Percentiles rank a stretch among this genome's conserved stretches.
phyloP scores from a whole-genome alignment of 768 basidiomycete genomes.

The Tricholoma flavovirens region DNA sequence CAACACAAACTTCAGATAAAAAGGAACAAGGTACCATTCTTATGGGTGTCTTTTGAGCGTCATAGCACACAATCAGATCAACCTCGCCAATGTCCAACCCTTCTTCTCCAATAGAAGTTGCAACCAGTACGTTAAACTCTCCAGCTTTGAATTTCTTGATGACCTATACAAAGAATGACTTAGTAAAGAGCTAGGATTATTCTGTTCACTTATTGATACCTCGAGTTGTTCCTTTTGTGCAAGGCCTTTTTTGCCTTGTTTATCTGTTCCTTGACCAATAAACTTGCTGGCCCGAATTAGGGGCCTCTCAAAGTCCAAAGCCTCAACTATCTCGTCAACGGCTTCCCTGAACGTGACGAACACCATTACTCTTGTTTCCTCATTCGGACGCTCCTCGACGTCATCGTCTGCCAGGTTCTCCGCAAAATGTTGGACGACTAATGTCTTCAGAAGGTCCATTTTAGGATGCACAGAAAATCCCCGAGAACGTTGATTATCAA shows the following conservation, averaged over 20 bases:
- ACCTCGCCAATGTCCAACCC: conserved; percentile 98
- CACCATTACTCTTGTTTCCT: conserved; percentile 81
- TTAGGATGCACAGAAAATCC: conserved; percentile 81
- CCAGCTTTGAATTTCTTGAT: conserved; percentile 85
- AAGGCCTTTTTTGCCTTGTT: conserved; percentile 81
- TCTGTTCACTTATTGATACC: conserved; percentile 32
- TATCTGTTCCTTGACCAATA: conserved; percentile 86
- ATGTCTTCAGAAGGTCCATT: conserved; percentile 73
- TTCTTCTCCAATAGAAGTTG: conserved; percentile 97
- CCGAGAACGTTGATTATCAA: conserved; percentile 49
- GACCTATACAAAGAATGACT: conserved; percentile 43
- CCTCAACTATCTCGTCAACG: conserved; percentile 85
- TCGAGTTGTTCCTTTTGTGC: conserved; percentile 89
- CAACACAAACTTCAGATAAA: background rate
- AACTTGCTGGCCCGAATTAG: conserved; percentile 80
- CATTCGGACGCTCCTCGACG: conserved; percentile 23
- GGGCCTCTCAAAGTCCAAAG: conserved; percentile 69
- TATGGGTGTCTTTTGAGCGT: conserved; percentile 92
- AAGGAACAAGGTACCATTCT: conserved; percentile 66
- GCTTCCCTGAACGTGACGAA: conserved; percentile 88
- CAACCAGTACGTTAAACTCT: conserved; percentile 87
- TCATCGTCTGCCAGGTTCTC: conserved; percentile 40
- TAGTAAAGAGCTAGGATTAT: background rate
- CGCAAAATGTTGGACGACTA: conserved; percentile 79
- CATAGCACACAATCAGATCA: conserved; percentile 94